Evolutionary conservation across 2,329 filamentous ascomycete genomes (phyloP), one percentile per base, ranked within the genome.

Genomic region (Beauveria australis): DNA sequence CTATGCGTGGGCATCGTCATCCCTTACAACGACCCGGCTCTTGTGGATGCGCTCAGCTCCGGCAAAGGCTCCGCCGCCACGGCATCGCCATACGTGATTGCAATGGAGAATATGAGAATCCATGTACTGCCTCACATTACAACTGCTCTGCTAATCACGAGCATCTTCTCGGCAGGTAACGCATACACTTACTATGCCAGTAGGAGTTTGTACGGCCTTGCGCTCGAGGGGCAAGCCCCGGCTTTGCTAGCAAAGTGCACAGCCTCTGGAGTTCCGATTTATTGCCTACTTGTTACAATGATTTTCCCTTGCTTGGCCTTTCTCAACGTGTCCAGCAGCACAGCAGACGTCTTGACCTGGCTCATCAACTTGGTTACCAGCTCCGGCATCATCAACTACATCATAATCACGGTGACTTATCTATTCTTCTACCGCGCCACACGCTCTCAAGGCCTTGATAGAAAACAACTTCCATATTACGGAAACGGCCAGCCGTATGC

Each of bases 1-100:
- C 10, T 12, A 30, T 30, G 28, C 10, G 28, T 30, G 28, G 9
- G 28, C 3, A 30, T 30, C 28, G 86, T 89, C 53, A 72, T 89
- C 53, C 78, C 90, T 53, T 79, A 88, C 3, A 85, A 84, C 69
- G 81, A 89, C 62, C 85, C 89, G 66, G 66, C 75, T 0, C 78
- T 77, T 14, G 74, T 91, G 60, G 74, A n/a, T 3, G 82, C 81
- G 1, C 81, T 85, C 62, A 62, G 59, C 5, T 19, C 22, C 4
- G 63, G 79, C 10, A 65, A 63, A 8, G 62, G 67, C 6, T 70
- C 71, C 6, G 80, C 76, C 5, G 83, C 81, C 6, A 79, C 80
- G 9, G 81, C 81, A 0, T 86, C 83, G 30, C 84, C 83, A 1
- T 86, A 85, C 66, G 82, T 86, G 59, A 85, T 86, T 66, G 83